Percentiles rank a stretch among this genome's conserved stretches.
These are phyloP conservation scores for Sporothrix dimorphospora DNA, from an alignment of 2,329 filamentous ascomycete genomes.

Conservation along the genomic window DNA sequence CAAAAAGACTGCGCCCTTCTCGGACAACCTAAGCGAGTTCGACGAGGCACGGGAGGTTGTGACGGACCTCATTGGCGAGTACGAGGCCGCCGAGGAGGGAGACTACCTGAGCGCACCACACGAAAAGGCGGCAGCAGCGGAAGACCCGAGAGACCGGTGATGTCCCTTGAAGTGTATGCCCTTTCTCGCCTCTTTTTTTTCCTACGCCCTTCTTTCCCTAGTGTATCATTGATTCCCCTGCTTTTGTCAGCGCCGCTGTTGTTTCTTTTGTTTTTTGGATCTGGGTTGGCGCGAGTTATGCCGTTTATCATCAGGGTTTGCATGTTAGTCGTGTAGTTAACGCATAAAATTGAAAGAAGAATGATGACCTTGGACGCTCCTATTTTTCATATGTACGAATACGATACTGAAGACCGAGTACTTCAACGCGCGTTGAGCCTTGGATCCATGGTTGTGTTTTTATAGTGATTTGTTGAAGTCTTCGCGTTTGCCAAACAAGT, in stretches of 20 bases:
- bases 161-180: not conserved
- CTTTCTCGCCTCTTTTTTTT: not conserved
- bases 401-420: not conserved
- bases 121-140: conserved; percentile 55
- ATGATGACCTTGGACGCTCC: not conserved
- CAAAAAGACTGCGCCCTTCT: conserved; percentile 92
- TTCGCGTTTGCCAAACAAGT: not conserved
- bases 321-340: not conserved
- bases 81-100: conserved; percentile 89
- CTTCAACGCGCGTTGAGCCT: not conserved
- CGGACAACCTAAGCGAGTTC: conserved; percentile 90
- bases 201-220: not conserved
- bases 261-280: not conserved
- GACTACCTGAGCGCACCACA: conserved; percentile 79
- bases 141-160: conserved; percentile 39
- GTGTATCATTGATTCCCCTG: conserved; percentile 27
- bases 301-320: not conserved
- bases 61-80: conserved; percentile 87
- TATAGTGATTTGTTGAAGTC: not conserved
- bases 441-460: not conserved
- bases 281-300: conserved; percentile 20
- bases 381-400: not conserved
- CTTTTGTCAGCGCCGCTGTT: not conserved
- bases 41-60: conserved; percentile 94
- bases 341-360: not conserved